Evolutionary conservation across 1,139 yeast species (phyloP), one percentile per base, ranked within the genome.

Genomic region (Nakaseomyces delphensis): DNA sequence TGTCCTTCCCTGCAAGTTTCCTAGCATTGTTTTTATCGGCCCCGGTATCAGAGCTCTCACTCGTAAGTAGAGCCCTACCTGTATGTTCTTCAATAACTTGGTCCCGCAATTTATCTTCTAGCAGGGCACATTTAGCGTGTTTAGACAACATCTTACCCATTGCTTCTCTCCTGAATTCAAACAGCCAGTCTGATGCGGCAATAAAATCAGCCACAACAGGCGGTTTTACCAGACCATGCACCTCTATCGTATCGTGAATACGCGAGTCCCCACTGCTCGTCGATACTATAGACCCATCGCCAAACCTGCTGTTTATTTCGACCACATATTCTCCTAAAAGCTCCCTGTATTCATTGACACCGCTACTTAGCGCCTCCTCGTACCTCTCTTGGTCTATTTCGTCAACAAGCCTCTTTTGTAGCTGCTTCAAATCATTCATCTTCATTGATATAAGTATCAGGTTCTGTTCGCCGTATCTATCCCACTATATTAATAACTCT

Each of bases 1-100:
- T 60, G 13, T 57, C 64, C 48, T 63, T 63, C 7, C 62, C 52
- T 2, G 59, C 37, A 5, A 33, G 27, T 4, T n/a, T 14, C 4
- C 13, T 14, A 3, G 14, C n/a, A 16, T 19, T 6, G 33, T 8
- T 13, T 11, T 13, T 11, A 10, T 13, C 19, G 13, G n/a, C 27
- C n/a, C 21, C 27, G 37, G 28, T 25, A 10, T 7, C 6, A 15
- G 16, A n/a, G 23, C 9, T 20, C 23, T 9, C 7, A 32, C 13
- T 43, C 43, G 40, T 41, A 39, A 7, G 38, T 31, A 10, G 38
- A 39, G 43, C 38, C 5, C 18, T 33, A 7, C 31, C 31, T 5
- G 31, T 36, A 10, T 25, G 31, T 24, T 25, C 21, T 15, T 41
- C 46, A 31, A 53, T 52, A 1, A 48, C 41, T 18, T 44, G 46